Percentiles rank a stretch among this genome's conserved stretches.
Conservation (phyloP, 306 rosid genomes). For the Cicer arietinum region DNA sequence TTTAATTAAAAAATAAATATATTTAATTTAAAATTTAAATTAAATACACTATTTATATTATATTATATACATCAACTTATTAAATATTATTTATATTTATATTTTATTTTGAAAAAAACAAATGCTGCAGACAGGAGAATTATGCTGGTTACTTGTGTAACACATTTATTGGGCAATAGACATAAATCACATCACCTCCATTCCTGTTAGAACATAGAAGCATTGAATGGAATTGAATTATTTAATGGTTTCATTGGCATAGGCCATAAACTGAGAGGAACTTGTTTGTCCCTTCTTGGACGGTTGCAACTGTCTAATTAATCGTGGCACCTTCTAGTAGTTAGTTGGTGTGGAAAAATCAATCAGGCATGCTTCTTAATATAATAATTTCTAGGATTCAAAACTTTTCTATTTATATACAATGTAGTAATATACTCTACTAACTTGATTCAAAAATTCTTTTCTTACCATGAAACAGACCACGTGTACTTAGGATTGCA, state of each 20-base stretch:
- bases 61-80: too few species aligned
- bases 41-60: too few species aligned
- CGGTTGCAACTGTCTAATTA: constrained; percentile 53
- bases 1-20: too few species aligned
- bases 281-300: constrained; percentile 33
- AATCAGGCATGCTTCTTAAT: background rate
- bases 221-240: background rate
- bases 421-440: too few species aligned
- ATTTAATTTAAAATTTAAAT: too few species aligned
- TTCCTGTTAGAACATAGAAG: constrained; percentile 50
- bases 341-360: constrained; percentile 26
- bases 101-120: too few species aligned
- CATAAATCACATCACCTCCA: constrained; percentile 59
- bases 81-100: too few species aligned
- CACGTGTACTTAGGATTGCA: too few species aligned
- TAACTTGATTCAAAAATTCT: too few species aligned
- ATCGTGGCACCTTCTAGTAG: constrained; percentile 39
- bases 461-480: too few species aligned
- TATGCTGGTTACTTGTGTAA: constrained; percentile 3
- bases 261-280: background rate
- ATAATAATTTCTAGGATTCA: background rate
- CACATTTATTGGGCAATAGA: constrained; percentile 43
- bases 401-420: background rate
- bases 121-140: too few species aligned
- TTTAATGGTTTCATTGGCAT: constrained; percentile 7